Conservation (phyloP, 805 yeast species). For the Pichia phayaonensis region DNA sequence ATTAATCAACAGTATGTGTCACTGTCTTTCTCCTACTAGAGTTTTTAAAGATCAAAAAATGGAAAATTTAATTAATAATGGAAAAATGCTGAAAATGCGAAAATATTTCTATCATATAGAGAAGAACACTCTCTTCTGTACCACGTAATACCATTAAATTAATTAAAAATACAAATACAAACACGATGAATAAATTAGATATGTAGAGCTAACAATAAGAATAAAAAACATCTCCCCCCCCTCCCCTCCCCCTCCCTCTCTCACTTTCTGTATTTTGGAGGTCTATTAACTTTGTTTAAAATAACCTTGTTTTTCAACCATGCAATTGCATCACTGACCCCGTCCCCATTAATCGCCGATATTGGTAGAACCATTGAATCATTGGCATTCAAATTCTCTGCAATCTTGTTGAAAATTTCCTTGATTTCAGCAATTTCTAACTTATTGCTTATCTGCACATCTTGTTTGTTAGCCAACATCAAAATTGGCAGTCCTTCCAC, state of each 20-base stretch:
- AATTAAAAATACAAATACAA: not conserved
- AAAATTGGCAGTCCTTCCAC: slow-evolving; percentile 78
- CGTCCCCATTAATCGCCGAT: slow-evolving; percentile 77
- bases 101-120: no score
- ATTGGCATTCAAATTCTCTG: slow-evolving; percentile 80
- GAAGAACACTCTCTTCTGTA: no score
- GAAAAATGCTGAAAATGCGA: no score
- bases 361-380: slow-evolving; percentile 88
- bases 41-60: no score
- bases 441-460: slow-evolving; percentile 46
- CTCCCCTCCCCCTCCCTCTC: not conserved
- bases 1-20: no score
- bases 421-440: slow-evolving; percentile 74
- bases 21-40: no score
- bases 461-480: slow-evolving; percentile 96
- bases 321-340: slow-evolving; percentile 78
- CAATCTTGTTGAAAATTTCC: slow-evolving; percentile 73
- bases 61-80: no score
- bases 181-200: no score
- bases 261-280: slow-evolving; percentile 3
- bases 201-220: not conserved
- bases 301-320: slow-evolving; percentile 76
- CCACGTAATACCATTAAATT: no score
- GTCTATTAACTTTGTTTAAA: slow-evolving; percentile 46
- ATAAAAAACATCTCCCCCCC: not conserved